These are phyloP conservation scores for Podila verticillata DNA, from an alignment of 192 early-diverging fungal genomes.

Conservation along the genomic window DNA sequence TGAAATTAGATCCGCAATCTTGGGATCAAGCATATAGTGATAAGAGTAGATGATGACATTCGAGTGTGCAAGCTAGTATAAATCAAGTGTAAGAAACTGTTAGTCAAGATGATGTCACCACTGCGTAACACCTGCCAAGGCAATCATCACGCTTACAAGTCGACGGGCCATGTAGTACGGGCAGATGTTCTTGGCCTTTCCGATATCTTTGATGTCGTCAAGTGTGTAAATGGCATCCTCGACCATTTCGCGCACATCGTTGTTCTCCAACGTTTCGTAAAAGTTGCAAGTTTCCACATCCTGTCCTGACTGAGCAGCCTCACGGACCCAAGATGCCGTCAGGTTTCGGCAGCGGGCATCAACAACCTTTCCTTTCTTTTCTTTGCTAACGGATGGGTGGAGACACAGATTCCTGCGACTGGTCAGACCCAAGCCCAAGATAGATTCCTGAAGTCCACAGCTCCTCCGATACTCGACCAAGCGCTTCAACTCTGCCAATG, in stretches of 20 bases:
- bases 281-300: constrained; percentile 41
- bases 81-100: neutral
- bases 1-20: constrained; percentile 97
- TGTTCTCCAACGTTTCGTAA: constrained; percentile 71
- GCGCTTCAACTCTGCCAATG: constrained; percentile 93
- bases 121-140: neutral
- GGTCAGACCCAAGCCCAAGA: constrained; percentile 93
- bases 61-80: constrained; percentile 77
- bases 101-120: neutral
- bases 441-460: constrained; percentile 77
- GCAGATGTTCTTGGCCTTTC: constrained; percentile 79
- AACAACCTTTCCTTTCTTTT: constrained; percentile 85
- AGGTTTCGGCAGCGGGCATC: constrained; percentile 92
- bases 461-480: constrained; percentile 85
- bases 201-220: constrained; percentile 90
- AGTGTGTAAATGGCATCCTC: constrained; percentile 95
- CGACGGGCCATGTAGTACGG: constrained; percentile 95
- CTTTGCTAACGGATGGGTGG: constrained; percentile 86
- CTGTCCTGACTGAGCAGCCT: constrained; percentile 60
- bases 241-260: constrained; percentile 68
- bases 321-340: constrained; percentile 95
- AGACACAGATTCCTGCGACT: constrained; percentile 95
- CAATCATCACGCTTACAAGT: constrained; percentile 59
- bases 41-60: constrained; percentile 99
- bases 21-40: constrained; percentile 99